Evolutionary conservation across 192 early-diverging fungal genomes (phyloP), one percentile per base, ranked within the genome.

Genomic region (Lobosporangium transversale): DNA sequence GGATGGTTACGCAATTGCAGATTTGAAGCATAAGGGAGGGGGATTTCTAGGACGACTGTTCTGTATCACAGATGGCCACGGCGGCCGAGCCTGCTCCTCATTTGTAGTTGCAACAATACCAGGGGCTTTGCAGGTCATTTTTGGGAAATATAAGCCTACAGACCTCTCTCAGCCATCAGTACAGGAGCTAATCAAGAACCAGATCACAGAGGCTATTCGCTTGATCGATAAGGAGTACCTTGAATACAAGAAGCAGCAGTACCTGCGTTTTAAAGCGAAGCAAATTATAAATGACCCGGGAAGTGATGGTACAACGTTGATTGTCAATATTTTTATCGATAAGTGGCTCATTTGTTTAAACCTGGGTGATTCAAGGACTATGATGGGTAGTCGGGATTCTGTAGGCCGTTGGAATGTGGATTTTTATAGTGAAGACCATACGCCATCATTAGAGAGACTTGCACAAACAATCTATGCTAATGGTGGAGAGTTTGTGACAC

Each of bases 401-500:
- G 48, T 76, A 14, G 83, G 84, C 52, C 79, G 81, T 21, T 83
- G 84, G 83, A 76, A 81, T 29, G 85, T 85, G 3, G 83, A 78
- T 18, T 85, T 85, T 43, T 75, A 79, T 4, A 82, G 81, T 20
- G 83, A 88, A 43, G 87, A 88, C 35, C 87, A 88, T 59, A 88
- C 86, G 15, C 87, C 87, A 7, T 84, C 81, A 3, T 53, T 88
- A 10, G 87, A 88, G 52, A 81, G 84, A 49, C 80, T 88, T 1
- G 87, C 83, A 10, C 69, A 80, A 26, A 70, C 83, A 42, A 86
- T 88, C 37, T 71, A 83, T 29, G 83, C 81, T 5, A 88, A 86
- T 50, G 87, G 87, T 29, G 87, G 87, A 32, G 83, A 85, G 53
- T 88, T 88, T 80, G 83, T 88, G 15, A 85, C 86, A 45, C 81